A percentile compares a stretch with the other conserved stretches of the same genome.
These are phyloP conservation scores for Pythium aristosporum DNA, from an alignment of 352 stramenopile genomes.

Conservation along the genomic window DNA sequence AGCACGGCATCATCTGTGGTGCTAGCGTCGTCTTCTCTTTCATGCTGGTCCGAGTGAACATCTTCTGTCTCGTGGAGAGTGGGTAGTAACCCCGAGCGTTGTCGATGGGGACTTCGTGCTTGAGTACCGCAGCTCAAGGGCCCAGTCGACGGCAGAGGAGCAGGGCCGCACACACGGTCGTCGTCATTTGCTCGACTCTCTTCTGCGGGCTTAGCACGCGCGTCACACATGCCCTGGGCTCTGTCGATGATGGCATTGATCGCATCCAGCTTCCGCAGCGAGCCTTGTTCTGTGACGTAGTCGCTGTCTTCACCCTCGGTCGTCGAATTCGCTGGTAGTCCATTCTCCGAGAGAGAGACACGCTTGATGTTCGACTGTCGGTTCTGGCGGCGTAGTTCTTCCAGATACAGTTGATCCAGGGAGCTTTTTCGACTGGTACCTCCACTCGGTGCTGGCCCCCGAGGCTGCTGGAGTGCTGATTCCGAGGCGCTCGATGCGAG, in stretches of 20 bases:
- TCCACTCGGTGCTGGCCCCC: neutral
- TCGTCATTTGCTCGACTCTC: neutral
- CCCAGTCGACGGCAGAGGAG: neutral
- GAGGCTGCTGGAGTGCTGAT: neutral
- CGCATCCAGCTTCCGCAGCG: slow-evolving; percentile 47
- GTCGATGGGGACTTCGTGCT: neutral
- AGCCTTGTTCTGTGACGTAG: neutral
- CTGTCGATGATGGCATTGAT: slow-evolving; percentile 70
- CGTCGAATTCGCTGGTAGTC: neutral
- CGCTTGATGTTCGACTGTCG: slow-evolving; percentile 1
- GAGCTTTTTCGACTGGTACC: slow-evolving; percentile 31
- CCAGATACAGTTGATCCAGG: slow-evolving; percentile 50
- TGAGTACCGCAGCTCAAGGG: neutral
- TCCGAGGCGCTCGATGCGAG: slow-evolving; percentile 12
- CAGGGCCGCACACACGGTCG: neutral
- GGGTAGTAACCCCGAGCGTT: neutral
- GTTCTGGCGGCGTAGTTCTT: slow-evolving; percentile 42
- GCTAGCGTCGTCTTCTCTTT: neutral
- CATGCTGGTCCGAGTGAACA: neutral
- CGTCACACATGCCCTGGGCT: slow-evolving; percentile 36
- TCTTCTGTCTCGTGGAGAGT: slow-evolving; percentile 19
- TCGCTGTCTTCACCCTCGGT: neutral
- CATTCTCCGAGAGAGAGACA: neutral
- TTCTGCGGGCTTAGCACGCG: neutral
- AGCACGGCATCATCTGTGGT: slow-evolving; percentile 12